Conservation (phyloP, 2,329 filamentous ascomycete species). For the Aspergillus udagawae region DNA sequence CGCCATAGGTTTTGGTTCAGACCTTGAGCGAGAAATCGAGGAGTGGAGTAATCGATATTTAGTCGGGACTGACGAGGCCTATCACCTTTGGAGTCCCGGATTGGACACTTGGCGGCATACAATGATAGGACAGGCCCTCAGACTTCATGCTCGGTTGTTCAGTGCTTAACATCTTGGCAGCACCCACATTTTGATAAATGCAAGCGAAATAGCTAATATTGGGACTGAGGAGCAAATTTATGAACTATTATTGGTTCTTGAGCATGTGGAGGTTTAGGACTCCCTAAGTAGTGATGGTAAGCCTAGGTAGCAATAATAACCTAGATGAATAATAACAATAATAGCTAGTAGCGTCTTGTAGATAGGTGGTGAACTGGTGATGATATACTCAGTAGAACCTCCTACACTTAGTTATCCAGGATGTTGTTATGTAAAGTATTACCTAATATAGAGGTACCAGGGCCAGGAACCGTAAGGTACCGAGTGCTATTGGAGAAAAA, state of each 20-base stretch:
- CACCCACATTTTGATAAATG: neutral
- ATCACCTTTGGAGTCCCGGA: too few relatives aligned
- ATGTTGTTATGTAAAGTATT: too few relatives aligned
- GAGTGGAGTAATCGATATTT: neutral
- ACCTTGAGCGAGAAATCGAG: neutral
- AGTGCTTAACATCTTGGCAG: neutral
- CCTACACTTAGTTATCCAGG: too few relatives aligned
- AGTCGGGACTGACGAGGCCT: neutral
- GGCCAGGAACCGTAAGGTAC: too few relatives aligned
- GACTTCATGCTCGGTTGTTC: neutral
- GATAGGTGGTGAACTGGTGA: too few relatives aligned
- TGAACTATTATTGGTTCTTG: neutral
- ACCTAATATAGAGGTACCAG: too few relatives aligned
- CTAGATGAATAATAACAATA: too few relatives aligned
- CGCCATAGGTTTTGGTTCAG: neutral
- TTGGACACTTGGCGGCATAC: neutral
- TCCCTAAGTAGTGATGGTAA: neutral
- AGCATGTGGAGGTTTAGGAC: neutral
- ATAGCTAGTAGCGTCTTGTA: too few relatives aligned
- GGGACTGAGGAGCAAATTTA: too few relatives aligned
- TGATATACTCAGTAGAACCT: too few relatives aligned
- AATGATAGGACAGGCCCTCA: neutral
- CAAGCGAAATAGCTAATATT: neutral
- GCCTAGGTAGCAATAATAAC: too few relatives aligned
- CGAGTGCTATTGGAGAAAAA: too few relatives aligned